Base-by-base conservation (phyloP, 345 rosid species). In the Aegle marmelos region DNA sequence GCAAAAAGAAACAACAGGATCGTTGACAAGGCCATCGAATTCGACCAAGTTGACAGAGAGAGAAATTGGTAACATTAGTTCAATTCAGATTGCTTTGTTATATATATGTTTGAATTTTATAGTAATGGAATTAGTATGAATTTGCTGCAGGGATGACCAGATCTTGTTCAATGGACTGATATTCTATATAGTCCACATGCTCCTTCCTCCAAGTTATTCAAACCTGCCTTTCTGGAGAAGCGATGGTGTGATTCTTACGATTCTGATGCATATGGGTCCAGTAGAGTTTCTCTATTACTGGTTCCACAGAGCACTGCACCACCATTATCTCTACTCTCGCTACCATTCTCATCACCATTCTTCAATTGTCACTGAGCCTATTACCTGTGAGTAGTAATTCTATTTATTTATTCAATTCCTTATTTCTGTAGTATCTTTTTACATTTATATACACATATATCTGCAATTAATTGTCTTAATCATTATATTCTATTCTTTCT, bases 291-390 rank as follows among this genome's bases (percentile, higher is more conserved):
- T 90, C 5, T 88, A 88, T 70, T 88, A 87, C 58, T 90, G 90
- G 93, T 34, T 90, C 3, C 92, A 89, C 77, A 76, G 89, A 41
- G 89, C 88, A 6, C 60, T 89, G 17, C 92, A 89, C 77, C 91
- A 88, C 70, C 93, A 90, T 63, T 88, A 70, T 64, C 60, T 88
- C 53, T 88, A 90, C 79, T 81, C 91, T 30, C 88, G 90, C 37
- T 90, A 90, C 56, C 91, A 88, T 53, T 90, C 93, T 22, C 93
- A 90, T 53, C 93, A 88, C 73, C 90, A 90, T 71, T 79, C 91
- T 21, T 90, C 90, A 57, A 82, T 86, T 4, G 88, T 72, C 85
- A 87, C 90, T 13, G 85, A 87, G 75, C 92, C 91, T 61, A 88
- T 87, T 37, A 70, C 91, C 1, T 87, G 89, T 88, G 74, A 68